Base-by-base conservation (phyloP, 2,329 filamentous ascomycete species). In the Coniochaeta sp. region DNA sequence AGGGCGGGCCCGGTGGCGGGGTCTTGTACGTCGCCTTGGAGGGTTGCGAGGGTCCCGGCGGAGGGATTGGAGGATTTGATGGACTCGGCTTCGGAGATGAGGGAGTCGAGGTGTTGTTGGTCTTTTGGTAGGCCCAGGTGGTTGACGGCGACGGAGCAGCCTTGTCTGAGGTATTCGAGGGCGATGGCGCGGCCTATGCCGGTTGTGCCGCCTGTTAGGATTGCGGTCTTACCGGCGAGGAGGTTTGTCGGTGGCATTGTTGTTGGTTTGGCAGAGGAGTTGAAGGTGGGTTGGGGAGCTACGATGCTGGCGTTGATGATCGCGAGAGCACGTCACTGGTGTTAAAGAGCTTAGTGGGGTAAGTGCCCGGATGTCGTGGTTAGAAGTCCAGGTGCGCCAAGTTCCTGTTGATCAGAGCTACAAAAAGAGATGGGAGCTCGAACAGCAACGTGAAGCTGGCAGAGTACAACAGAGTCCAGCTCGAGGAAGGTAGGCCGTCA, bases 111-210 rank as follows among this genome's bases (percentile, higher is more conserved):
- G 60, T 83, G 78, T 3, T 61, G 55, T 30, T 65, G 59, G 67
- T 85, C 81, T 45, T 68, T 68, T 3, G 69, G 65, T 6, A 82
- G 74, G 52, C 80, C 86, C 2, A 91, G 79, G 64, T 94, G 87
- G 72, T 94, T 95, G 55, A 95, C 81, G 26, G 87, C 83, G 28
- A 95, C 87, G 64, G 81, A 79, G 59, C 86, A 87, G 58, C 90
- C 90, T 60, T 95, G 88, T 4, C 78, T 75, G 50, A 92, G 73
- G 66, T 89, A 95, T 61, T 85, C 85, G 49, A 95, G 78, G 38
- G 86, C 84, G 56, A 95, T 95, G 59, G 90, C 91, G 57, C 88
- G 81, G 50, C 91, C 91, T 61, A 95, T 95, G 51, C 90, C 90
- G 1, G 89, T 95, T 3, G 86, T 86, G 52, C 88, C 90, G 57